Conservation (phyloP, 352 stramenopile species). For the Blastocystis sp. region DNA sequence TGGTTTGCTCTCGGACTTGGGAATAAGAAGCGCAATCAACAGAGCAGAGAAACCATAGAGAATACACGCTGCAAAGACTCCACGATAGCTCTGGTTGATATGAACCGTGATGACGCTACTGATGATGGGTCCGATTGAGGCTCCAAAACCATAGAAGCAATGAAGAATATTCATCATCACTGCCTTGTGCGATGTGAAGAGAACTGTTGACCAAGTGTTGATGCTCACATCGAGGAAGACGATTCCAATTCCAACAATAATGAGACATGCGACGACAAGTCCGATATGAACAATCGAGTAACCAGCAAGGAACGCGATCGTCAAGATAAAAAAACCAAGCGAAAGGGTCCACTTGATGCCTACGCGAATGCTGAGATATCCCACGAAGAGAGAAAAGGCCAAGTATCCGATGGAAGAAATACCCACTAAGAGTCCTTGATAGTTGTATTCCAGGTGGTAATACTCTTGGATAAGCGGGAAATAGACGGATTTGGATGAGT, state of each 20-base stretch:
- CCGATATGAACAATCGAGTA: neutral
- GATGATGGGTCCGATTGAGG: slow-evolving; percentile 13
- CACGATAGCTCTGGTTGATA: neutral
- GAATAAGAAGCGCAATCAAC: slow-evolving; percentile 6
- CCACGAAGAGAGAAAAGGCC: neutral
- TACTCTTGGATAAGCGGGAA: neutral
- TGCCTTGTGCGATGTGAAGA: neutral
- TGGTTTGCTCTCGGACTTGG: neutral
- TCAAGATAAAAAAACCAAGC: too few relatives aligned
- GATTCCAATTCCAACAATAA: neutral
- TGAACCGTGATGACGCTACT: neutral
- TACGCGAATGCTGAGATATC: neutral
- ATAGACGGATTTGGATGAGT: neutral
- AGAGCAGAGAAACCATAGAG: too few relatives aligned
- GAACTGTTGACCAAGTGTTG: neutral
- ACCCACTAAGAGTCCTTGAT: slow-evolving; percentile 1
- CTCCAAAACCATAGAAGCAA: slow-evolving; percentile 45
- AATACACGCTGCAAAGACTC: neutral
- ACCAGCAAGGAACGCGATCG: too few relatives aligned
- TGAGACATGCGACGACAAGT: neutral
- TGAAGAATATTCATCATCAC: slow-evolving; percentile 45
- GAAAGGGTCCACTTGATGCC: neutral
- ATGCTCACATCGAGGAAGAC: slow-evolving; percentile 3
- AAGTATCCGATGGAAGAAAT: neutral
- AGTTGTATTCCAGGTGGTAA: slow-evolving; percentile 4